phyloP scores from a whole-genome alignment of 768 basidiomycete species.

The Glaciozyma martinii region DNA sequence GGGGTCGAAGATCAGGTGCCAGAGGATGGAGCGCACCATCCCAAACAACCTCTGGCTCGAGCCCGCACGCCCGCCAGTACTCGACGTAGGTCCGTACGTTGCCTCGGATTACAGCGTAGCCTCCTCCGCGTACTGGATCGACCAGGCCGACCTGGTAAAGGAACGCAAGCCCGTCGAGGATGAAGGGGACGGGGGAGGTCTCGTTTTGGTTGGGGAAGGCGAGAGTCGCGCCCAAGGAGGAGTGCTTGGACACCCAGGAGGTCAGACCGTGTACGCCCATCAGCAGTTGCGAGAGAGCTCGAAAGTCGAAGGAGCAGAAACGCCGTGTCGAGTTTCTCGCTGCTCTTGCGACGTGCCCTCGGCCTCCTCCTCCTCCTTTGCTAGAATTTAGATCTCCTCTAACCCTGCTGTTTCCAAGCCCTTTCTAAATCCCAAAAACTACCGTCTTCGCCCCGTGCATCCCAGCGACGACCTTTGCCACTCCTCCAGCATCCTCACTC shows the following conservation, averaged over 20 bases:
- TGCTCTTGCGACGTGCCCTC: too few species aligned
- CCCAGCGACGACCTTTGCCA: slow-evolving; percentile 47
- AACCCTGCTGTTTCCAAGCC: too few species aligned
- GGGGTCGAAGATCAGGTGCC: background rate
- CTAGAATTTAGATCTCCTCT: too few species aligned
- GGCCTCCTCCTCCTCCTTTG: too few species aligned
- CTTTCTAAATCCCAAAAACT: slow-evolving; percentile 54
- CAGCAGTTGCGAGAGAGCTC: too few species aligned
- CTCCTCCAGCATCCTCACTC: slow-evolving; percentile 47
- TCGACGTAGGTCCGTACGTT: slow-evolving; percentile 7
- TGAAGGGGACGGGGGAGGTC: background rate
- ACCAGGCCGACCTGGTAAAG: slow-evolving; percentile 19
- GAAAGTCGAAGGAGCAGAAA: too few species aligned
- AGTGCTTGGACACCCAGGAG: slow-evolving; percentile 9
- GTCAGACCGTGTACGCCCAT: slow-evolving; percentile 27
- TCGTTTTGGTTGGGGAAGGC: background rate
- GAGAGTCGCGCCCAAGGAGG: background rate
- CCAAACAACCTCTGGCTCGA: slow-evolving; percentile 27
- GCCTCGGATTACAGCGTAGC: background rate
- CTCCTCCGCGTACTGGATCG: slow-evolving; percentile 16
- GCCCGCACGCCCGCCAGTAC: slow-evolving; percentile 18
- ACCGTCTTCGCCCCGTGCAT: slow-evolving; percentile 57
- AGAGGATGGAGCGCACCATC: slow-evolving; percentile 7
- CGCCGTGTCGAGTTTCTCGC: too few species aligned
- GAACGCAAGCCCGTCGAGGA: slow-evolving; percentile 19